Evolutionary conservation across 108 stramenopile genomes (phyloP), one percentile per base, ranked within the genome.

Genomic region (Pseudonitzschia delicatissima): DNA sequence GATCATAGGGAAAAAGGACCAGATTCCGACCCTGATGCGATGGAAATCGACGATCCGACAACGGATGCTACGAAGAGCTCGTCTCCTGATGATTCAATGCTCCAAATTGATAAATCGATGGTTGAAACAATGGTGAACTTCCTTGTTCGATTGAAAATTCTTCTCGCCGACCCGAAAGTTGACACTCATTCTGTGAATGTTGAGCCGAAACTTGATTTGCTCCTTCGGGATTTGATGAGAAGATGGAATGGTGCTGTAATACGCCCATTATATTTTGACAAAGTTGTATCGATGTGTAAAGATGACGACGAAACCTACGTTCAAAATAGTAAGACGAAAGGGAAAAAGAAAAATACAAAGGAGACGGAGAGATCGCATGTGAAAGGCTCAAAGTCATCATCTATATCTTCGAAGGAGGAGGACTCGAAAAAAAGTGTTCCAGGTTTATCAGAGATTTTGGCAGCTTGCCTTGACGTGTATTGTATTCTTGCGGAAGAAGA

Each of bases 81-180:
- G 25, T 20, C 42, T 62, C 4, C n/a, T 40, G 37, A 40, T 11
- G 66, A 45, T 40, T 48, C 39, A 20, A 53, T 25, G 42, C 50
- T 49, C 18, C 20, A 36, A 21, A 32, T 62, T 32, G 26, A 81
- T 27, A 61, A 61, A 61, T 61, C 60, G 17, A 42, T 42, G 74
- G 64, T 87, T 25, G 87, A 93, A 47, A 74, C 83, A 48, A 32
- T 96, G 23, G 71, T 77, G 26, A 96, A 96, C 64, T 96, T 95
- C 58, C 60, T 96, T 25, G 76, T 94, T 11, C 77, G 92, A 32
- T 34, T 96, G 20, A 83, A 82, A 40, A 70, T 95, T 27, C 68
- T 96, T 34, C 74, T 87, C 47, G 86, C 87, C 17, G 91, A 92
- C 57, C 77, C 81, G 27, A 74, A 74, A 45, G 48, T 69, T 31